Percentiles rank a stretch among this genome's conserved stretches.
phyloP scores from a whole-genome alignment of 352 stramenopile species.

The Globisporangium solare region DNA sequence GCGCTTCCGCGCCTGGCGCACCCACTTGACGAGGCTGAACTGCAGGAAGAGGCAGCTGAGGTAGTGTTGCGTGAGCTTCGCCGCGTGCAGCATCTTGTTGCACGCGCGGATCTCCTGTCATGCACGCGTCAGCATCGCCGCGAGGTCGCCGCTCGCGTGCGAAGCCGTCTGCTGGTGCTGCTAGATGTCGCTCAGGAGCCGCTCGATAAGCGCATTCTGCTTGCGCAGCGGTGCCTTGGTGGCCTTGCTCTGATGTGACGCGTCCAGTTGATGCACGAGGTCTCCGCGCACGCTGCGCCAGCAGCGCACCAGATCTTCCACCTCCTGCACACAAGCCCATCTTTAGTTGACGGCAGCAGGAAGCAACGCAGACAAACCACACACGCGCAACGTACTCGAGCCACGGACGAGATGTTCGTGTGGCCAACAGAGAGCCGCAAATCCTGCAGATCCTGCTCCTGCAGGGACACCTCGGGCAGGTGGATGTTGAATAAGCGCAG shows the following conservation, averaged over 20 bases:
- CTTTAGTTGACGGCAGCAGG: not conserved
- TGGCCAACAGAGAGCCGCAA: slow-evolving; percentile 37
- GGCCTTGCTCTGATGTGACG: slow-evolving; percentile 54
- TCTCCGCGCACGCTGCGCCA: slow-evolving; percentile 49
- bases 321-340: slow-evolving; percentile 19
- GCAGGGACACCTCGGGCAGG: slow-evolving; percentile 42
- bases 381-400: slow-evolving; percentile 15
- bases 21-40: slow-evolving; percentile 54
- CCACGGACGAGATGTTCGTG: slow-evolving; percentile 52
- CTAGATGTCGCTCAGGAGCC: slow-evolving; percentile 33
- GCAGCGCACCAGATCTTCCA: slow-evolving; percentile 63
- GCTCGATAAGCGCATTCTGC: slow-evolving; percentile 53
- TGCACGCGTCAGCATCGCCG: slow-evolving; percentile 19
- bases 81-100: slow-evolving; percentile 58
- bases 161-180: slow-evolving; percentile 16
- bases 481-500: slow-evolving; percentile 45
- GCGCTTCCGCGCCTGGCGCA: slow-evolving; percentile 39
- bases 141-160: slow-evolving; percentile 7
- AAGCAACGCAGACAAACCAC: not conserved
- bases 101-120: slow-evolving; percentile 62
- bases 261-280: slow-evolving; percentile 46
- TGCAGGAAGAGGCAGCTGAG: slow-evolving; percentile 60
- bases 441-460: slow-evolving; percentile 46
- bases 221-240: slow-evolving; percentile 57
- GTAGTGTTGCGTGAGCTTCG: slow-evolving; percentile 69